phyloP scores from a whole-genome alignment of 306 rosid species.

The Sechiopsis laciniata region DNA sequence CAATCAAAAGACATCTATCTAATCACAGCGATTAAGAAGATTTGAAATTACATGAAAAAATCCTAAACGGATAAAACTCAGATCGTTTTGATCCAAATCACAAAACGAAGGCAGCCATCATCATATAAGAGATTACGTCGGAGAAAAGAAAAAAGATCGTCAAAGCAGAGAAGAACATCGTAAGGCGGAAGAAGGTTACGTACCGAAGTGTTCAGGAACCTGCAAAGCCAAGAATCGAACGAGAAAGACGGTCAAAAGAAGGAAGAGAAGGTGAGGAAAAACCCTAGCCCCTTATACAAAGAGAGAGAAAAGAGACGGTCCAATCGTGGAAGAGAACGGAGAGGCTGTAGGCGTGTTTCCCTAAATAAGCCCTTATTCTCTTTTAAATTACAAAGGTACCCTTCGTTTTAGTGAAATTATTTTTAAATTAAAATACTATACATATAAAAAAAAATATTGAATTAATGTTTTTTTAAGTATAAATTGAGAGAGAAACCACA shows the following conservation, averaged over 20 bases:
- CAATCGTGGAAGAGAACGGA: background rate
- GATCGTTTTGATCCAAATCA: slow-evolving; percentile 1
- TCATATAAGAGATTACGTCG: background rate
- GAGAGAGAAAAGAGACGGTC: background rate
- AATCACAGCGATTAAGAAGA: background rate
- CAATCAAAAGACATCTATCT: background rate
- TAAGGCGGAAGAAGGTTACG: background rate
- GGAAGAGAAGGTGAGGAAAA: background rate
- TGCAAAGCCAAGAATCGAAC: slow-evolving; percentile 9
- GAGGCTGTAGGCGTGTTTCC: no score
- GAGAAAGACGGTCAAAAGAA: background rate
- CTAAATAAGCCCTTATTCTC: background rate
- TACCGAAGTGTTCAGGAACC: slow-evolving; percentile 4
- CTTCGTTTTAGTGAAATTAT: no score
- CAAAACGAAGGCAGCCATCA: background rate
- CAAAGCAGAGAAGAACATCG: background rate
- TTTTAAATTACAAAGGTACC: background rate
- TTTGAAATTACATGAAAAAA: no score
- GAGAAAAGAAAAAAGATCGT: background rate
- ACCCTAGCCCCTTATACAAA: slow-evolving; percentile 12
- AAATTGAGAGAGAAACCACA: no score
- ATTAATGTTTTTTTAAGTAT: no score
- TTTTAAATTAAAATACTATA: no score
- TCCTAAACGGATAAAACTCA: background rate
- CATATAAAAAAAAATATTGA: no score